Base-by-base conservation (phyloP, 305 asterid genomes). In the Rubia tinctorum region DNA sequence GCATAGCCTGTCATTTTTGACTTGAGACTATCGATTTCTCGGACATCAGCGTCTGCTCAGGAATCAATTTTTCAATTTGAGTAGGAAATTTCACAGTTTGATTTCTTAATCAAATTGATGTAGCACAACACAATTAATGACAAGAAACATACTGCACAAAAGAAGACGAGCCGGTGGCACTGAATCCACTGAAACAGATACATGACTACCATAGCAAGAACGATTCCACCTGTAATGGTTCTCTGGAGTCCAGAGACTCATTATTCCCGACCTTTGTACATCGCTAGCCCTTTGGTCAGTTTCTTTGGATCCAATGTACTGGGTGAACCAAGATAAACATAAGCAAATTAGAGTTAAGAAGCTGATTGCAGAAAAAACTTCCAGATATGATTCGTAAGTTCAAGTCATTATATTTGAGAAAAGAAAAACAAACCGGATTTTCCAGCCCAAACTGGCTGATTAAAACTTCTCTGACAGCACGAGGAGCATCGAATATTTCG, bases 181-280 rank as follows among this genome's bases (percentile, higher is more conserved):
- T 37, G 91, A 64, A 34, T 87, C 91, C 66, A 94, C 97, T 65
- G 82, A 87, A 77, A 89, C 96, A 70, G 99, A 90, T 61, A 94
- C 86, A 78, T 94, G 91, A 81, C 78, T 82, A 78, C 93, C 96
- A 69, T 94, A 94, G 79, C 98, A 89, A 53, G 99, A 94, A 76
- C 73, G 84, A 69, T 68, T 72, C 99, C 99, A 94, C 62, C 82
- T 86, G 76, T 91, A 94, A 80, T 92, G 98, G 82, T 87, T 92
- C 72, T 92, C 96, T 55, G 99, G 99, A 66, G 99, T 94, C 99
- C 99, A 94, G 42, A 92, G 74, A 80, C 89, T 91, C 92, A 76
- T 82, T 76, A 94, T 83, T 73, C 93, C 93, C 86, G 89, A 77
- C 65, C 78, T 78, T 30, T 58, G 80, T 78, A 86, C 95, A 81